These are phyloP conservation scores for Saccharomycopsis synnaedendra DNA, from an alignment of 805 yeast genomes.

Conservation along the genomic window DNA sequence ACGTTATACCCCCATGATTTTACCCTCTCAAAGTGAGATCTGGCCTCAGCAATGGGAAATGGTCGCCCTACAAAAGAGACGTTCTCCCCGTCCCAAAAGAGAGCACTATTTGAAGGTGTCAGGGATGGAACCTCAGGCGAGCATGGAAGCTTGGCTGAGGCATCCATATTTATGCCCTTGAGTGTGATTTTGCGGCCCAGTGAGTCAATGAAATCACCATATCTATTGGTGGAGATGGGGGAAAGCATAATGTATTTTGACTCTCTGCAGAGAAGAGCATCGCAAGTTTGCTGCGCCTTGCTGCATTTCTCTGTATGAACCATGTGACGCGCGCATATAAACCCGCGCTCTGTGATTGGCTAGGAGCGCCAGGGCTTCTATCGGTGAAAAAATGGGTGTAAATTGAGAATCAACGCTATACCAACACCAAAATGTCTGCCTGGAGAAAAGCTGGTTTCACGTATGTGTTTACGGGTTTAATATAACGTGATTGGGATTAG, in stretches of 20 bases:
- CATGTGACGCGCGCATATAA: no score
- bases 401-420: not conserved
- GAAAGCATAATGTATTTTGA: not conserved
- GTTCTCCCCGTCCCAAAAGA: slow-evolving; percentile 58
- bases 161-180: slow-evolving; percentile 76
- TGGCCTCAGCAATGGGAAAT: slow-evolving; percentile 64
- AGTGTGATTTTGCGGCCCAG: slow-evolving; percentile 51
- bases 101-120: slow-evolving; percentile 19
- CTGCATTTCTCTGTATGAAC: no score
- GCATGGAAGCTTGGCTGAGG: slow-evolving; percentile 59
- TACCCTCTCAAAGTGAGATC: slow-evolving; percentile 53
- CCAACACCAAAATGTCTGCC: slow-evolving; percentile 30
- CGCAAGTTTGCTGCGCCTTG: no score
- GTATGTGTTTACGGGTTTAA: slow-evolving; percentile 24
- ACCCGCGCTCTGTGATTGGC: no score
- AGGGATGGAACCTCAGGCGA: slow-evolving; percentile 36
- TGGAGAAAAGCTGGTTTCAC: slow-evolving; percentile 62
- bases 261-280: not conserved
- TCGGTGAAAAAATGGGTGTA: no score
- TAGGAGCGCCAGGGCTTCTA: no score
- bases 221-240: slow-evolving; percentile 24
- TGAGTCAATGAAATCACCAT: slow-evolving; percentile 48
- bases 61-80: slow-evolving; percentile 83
- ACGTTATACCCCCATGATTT: slow-evolving; percentile 76
- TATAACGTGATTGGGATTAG: no score